A percentile compares a stretch with the other conserved stretches of the same genome.
Evolutionary conservation across 495 filamentous ascomycete genomes (phyloP).

Genomic region (Beverwykella pulmonaria): DNA sequence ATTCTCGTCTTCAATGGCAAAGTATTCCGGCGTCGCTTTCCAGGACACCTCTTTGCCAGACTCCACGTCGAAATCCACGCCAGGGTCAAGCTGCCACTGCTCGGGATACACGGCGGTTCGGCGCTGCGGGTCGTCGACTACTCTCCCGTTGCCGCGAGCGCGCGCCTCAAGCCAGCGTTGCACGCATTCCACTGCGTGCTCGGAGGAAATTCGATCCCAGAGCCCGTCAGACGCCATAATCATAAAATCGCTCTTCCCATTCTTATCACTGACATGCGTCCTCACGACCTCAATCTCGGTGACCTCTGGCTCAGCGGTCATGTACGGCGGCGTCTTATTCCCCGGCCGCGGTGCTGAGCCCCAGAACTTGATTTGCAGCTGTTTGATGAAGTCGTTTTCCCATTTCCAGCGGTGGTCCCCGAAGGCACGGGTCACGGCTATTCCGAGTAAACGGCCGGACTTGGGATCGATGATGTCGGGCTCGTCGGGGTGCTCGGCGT

Average conservation of each 20-base stretch:
- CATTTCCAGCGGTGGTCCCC: conserved; percentile 69
- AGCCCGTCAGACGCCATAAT: conserved; percentile 68
- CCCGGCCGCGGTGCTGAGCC: conserved; percentile 50
- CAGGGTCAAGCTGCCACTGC: conserved; percentile 21
- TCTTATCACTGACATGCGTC: conserved; percentile 36
- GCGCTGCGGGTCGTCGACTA: conserved; percentile 5
- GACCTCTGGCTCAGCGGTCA: conserved; percentile 66
- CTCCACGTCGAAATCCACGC: conserved; percentile 5
- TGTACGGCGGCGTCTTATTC: conserved; percentile 61
- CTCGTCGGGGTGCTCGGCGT: conserved; percentile 62
- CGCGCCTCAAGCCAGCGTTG: conserved; percentile 55
- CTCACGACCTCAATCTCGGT: conserved; percentile 54
- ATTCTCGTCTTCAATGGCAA: conserved; percentile 61
- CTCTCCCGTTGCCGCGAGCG: conserved; percentile 29
- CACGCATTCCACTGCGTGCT: conserved; percentile 63
- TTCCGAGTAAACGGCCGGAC: conserved; percentile 59
- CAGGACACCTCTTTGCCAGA: conserved; percentile 37
- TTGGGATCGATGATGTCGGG: conserved; percentile 50
- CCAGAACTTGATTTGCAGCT: conserved; percentile 52
- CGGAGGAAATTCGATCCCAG: conserved; percentile 63
- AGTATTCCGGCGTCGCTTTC: conserved; percentile 47
- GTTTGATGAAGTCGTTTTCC: conserved; percentile 52
- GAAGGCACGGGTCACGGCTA: conserved; percentile 62
- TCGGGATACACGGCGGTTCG: conserved; percentile 6
- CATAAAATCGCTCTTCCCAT: conserved; percentile 55